Base-by-base conservation (phyloP, 2,329 filamentous ascomycete genomes). In the Sporothrix brunneoviolacea region DNA sequence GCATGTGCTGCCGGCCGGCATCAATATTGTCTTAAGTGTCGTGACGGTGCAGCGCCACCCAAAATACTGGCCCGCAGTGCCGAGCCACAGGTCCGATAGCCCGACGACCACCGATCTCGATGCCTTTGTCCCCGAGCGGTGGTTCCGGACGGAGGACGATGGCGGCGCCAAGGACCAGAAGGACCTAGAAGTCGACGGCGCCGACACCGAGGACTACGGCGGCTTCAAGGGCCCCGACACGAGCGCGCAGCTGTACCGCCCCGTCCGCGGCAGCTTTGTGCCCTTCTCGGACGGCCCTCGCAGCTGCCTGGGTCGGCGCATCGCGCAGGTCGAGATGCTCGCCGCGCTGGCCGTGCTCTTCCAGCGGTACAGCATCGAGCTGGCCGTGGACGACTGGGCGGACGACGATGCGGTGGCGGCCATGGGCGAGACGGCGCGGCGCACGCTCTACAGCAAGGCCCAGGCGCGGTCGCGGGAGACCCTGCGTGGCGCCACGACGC, bases 51-150 rank as follows among this genome's bases (percentile, higher is more conserved):
- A 89, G 47, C 76, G 80, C 33, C 86, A 89, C 64, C 85, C 86
- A 10, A 79, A 76, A 43, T 83, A 84, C 64, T 91, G 88, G 87
- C 85, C 85, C 12, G 62, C 73, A n/a, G n/a, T n/a, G n/a, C n/a
- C n/a, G n/a, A 50, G 63, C 65, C 53, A 70, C 69, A 16, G 76
- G 74, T 58, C 69, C 67, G 54, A 6, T 60, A 74, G 18, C 67
- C 67, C 1, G 66, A 21, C 18, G 27, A 36, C 65, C 16, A 67
- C 77, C 44, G 85, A 91, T 58, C 66, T 87, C 1, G 72, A 83
- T 48, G 77, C 85, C 52, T 91, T 83, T 65, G 70, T 80, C 42
- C 86, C 87, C 0, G 83, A 88, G 64, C 76, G 87, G 38, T 91
- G 88, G 87, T 77, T 88, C 55, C 66, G 70, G 19, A 63, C 61